A percentile compares a stretch with the other conserved stretches of the same genome.
Evolutionary conservation across 164 flowering plant species (phyloP).

Genomic region (Dillenia turbinata): DNA sequence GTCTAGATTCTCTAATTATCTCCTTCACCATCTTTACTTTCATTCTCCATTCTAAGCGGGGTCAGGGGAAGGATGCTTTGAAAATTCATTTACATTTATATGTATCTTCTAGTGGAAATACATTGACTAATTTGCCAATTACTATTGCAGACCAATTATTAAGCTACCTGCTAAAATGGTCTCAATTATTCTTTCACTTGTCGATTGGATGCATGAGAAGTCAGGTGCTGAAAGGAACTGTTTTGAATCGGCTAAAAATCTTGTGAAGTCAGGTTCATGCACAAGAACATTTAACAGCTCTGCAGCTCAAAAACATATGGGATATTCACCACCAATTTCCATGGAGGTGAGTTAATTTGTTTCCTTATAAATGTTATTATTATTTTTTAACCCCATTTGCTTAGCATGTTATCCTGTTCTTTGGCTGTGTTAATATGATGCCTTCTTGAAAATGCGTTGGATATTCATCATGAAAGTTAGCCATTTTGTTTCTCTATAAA

Average conservation of each 20-base stretch:
- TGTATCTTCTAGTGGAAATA: too few relatives aligned
- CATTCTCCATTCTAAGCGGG: too few relatives aligned
- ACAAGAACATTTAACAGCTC: constrained; percentile 68
- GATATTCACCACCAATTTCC: constrained; percentile 71
- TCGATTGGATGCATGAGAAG: constrained; percentile 40
- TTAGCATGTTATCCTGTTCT: neutral
- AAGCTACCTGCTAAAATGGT: constrained; percentile 49
- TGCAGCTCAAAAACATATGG: constrained; percentile 57
- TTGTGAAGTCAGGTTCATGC: constrained; percentile 38
- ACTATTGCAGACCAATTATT: constrained; percentile 54
- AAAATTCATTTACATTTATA: too few relatives aligned
- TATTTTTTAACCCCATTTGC: neutral
- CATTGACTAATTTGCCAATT: neutral
- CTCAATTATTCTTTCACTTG: constrained; percentile 22
- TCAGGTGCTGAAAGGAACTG: constrained; percentile 17
- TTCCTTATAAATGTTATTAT: too few relatives aligned
- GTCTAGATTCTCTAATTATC: too few relatives aligned
- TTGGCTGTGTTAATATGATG: neutral
- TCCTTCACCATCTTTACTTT: too few relatives aligned
- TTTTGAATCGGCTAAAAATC: constrained; percentile 22
- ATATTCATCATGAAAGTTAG: constrained; percentile 1
- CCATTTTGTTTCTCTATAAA: neutral
- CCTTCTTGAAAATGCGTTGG: neutral
- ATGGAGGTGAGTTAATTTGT: constrained; percentile 39
- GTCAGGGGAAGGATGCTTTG: too few relatives aligned